These are phyloP conservation scores for Ogataea trehaloabstinens DNA, from an alignment of 805 yeast genomes.

Conservation along the genomic window DNA sequence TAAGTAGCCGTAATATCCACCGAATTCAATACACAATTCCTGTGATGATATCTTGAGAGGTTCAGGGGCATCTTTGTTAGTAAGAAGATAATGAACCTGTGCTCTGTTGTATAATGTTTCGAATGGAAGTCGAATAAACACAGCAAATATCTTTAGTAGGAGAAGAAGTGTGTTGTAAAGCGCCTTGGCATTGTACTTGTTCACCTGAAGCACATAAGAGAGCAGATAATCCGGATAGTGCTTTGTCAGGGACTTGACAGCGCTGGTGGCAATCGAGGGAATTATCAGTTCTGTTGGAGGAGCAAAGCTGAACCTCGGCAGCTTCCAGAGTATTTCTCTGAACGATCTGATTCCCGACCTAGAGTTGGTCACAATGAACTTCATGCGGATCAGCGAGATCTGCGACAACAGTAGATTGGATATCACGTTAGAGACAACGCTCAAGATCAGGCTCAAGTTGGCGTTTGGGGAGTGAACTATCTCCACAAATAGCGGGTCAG, in stretches of 20 bases:
- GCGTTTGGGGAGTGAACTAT: slow-evolving; percentile 79
- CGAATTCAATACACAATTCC: slow-evolving; percentile 59
- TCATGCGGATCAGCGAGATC: slow-evolving; percentile 74
- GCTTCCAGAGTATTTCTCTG: slow-evolving; percentile 57
- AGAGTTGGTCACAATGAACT: slow-evolving; percentile 60
- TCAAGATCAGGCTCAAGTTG: slow-evolving; percentile 59
- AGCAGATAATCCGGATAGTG: slow-evolving; percentile 52
- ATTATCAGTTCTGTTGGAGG: slow-evolving; percentile 56
- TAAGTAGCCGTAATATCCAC: slow-evolving; percentile 53
- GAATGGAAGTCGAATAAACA: slow-evolving; percentile 77
- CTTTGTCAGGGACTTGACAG: slow-evolving; percentile 26
- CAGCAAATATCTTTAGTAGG: slow-evolving; percentile 60
- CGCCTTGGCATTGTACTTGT: slow-evolving; percentile 60
- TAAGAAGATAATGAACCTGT: slow-evolving; percentile 64
- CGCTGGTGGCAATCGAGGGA: slow-evolving; percentile 52
- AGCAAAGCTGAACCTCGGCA: slow-evolving; percentile 43
- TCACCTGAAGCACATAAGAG: slow-evolving; percentile 62
- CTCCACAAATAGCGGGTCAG: slow-evolving; percentile 87
- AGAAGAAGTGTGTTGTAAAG: slow-evolving; percentile 59
- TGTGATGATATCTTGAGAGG: slow-evolving; percentile 43
- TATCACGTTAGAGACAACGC: slow-evolving; percentile 67
- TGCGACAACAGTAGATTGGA: slow-evolving; percentile 78
- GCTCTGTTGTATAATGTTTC: slow-evolving; percentile 85
- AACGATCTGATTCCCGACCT: slow-evolving; percentile 58
- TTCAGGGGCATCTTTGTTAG: slow-evolving; percentile 34